Base-by-base conservation (phyloP, 371 early-diverging fungal genomes). In the Mortierella sp. region DNA sequence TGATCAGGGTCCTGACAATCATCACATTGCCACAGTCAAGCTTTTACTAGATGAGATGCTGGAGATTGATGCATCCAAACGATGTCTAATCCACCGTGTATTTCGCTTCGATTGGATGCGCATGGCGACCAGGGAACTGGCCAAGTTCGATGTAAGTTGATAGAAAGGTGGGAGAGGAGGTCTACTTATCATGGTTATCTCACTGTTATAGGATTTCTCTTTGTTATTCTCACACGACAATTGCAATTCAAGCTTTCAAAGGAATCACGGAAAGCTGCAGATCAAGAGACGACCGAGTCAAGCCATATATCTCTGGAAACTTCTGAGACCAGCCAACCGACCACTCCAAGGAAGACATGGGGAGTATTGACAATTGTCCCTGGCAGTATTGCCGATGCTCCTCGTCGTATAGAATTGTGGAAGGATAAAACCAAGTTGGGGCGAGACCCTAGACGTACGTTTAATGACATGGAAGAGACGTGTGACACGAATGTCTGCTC, bases 41-140 rank as follows among this genome's bases (percentile, higher is more conserved):
- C n/a, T 7, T 0, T 34, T 73, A 2, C 46, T 73, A 19, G 49
- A 48, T 3, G 13, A 27, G 14, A 60, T 74, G 63, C 19, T 74
- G 16, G 5, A 10, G 13, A 2, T 51, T 0, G 74, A 74, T 27
- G 57, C 74, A 12, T 40, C 74, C n/a, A 54, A 24, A 19, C 63
- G 74, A 3, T 22, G 53, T 17, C 28, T 21, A 0, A 66, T 66
- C 6, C 16, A 41, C 2, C n/a, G 37, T 2, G 48, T 63, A 12
- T 34, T 67, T 2, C 14, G 29, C 7, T 9, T 29, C n/a, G 63
- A 67, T n/a, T 74, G 74, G 74, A 44, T 63, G 22, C 40, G 55
- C 13, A 67, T 74, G 57, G 47, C 50, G 12, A 57, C 66, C n/a
- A 63, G 55, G 13, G 63, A 63, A 21, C 52, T 74, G 13, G 44